phyloP scores from a whole-genome alignment of 228 moss, liverwort and hornwort species.

The Sphagnum magellanicum region DNA sequence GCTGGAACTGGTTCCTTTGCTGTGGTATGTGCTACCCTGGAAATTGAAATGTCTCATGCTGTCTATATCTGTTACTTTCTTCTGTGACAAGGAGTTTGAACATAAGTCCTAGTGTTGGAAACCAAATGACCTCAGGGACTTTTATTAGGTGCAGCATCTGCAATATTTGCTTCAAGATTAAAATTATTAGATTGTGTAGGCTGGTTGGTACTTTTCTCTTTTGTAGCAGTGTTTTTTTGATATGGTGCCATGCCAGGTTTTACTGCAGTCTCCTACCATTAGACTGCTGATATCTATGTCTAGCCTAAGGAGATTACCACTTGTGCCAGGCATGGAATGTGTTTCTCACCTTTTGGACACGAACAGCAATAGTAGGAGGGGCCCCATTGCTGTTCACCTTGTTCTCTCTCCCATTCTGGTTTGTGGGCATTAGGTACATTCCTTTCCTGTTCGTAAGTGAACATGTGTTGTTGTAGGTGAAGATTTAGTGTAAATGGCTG shows the following conservation, averaged over 20 bases:
- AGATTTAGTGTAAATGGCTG: too few species aligned
- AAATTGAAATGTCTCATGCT: background rate
- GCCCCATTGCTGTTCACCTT: conserved; percentile 59
- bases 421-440: conserved; percentile 67
- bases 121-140: background rate
- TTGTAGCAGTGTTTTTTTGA: too few species aligned
- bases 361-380: conserved; percentile 56
- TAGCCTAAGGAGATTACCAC: background rate
- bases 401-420: conserved; percentile 95
- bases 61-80: background rate
- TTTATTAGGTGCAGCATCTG: background rate
- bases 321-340: conserved; percentile 78
- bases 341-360: conserved; percentile 73
- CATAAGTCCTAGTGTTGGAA: background rate
- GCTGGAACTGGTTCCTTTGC: conserved; percentile 70
- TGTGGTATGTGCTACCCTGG: conserved; percentile 28
- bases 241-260: too few species aligned
- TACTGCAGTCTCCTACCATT: too few species aligned
- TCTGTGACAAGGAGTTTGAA: background rate
- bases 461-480: background rate
- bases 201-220: background rate
- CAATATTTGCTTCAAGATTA: background rate
- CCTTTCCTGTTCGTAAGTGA: background rate
- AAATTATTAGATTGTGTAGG: background rate
- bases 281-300: background rate